These are phyloP conservation scores for Sugiyamaella sp. DNA, from an alignment of 1,139 yeast genomes.

Conservation along the genomic window DNA sequence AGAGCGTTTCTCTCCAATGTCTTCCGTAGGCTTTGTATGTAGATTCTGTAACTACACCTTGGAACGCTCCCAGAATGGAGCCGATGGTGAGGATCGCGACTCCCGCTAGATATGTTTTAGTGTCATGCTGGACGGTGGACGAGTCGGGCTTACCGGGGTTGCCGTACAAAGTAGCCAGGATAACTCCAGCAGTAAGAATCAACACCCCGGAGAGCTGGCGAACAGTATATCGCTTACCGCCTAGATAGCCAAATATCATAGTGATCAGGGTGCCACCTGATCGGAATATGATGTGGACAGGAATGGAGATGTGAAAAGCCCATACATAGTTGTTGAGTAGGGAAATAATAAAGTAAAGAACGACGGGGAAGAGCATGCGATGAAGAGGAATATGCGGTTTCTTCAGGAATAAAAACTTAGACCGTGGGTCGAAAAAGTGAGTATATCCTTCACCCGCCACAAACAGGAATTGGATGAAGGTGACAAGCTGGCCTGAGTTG, in stretches of 20 bases:
- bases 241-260: constrained; percentile 58
- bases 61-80: constrained; percentile 54
- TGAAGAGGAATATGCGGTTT: constrained; percentile 51
- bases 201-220: constrained; percentile 55
- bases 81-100: constrained; percentile 50
- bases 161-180: constrained; percentile 50
- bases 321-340: constrained; percentile 63
- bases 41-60: constrained; percentile 59
- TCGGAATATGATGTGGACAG: constrained; percentile 67
- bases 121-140: neutral
- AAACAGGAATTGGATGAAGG: constrained; percentile 62
- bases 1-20: constrained; percentile 66
- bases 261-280: constrained; percentile 68
- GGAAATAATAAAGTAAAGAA: constrained; percentile 56
- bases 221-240: constrained; percentile 50
- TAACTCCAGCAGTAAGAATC: constrained; percentile 59
- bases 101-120: constrained; percentile 43
- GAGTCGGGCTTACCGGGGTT: constrained; percentile 7
- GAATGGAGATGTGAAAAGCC: constrained; percentile 61
- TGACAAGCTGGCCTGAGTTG: constrained; percentile 55
- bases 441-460: constrained; percentile 53
- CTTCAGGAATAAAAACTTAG: constrained; percentile 38
- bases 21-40: constrained; percentile 55
- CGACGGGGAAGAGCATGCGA: constrained; percentile 54
- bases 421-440: constrained; percentile 42